phyloP scores from a whole-genome alignment of 2,329 filamentous ascomycete species.

The Sarocladium kiliense region DNA sequence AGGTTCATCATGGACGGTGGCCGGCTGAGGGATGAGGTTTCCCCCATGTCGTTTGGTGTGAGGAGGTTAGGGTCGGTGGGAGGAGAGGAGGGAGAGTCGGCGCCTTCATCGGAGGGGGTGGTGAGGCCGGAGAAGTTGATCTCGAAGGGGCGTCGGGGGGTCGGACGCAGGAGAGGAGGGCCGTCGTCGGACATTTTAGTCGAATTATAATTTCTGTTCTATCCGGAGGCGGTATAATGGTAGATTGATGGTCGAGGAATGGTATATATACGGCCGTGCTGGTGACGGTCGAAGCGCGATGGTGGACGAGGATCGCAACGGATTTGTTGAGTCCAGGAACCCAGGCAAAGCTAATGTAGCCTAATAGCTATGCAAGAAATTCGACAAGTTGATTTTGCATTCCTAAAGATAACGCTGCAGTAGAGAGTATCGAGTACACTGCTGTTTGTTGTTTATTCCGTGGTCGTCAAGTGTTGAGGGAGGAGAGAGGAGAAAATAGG shows the following conservation, averaged over 20 bases:
- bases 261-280: neutral
- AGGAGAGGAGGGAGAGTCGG: constrained; percentile 28
- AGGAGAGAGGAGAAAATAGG: too few species aligned
- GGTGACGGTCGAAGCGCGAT: too few species aligned
- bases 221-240: too few species aligned
- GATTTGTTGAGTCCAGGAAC: constrained; percentile 4
- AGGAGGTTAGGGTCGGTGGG: constrained; percentile 25
- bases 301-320: too few species aligned
- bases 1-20: constrained; percentile 80
- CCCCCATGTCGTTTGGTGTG: neutral
- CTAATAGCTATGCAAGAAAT: neutral
- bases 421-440: too few species aligned
- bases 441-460: too few species aligned
- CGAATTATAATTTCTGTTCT: neutral
- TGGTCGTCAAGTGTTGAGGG: too few species aligned
- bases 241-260: too few species aligned
- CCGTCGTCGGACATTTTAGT: constrained; percentile 34
- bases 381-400: too few species aligned
- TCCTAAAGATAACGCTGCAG: too few species aligned
- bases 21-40: constrained; percentile 43
- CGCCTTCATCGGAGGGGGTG: constrained; percentile 32
- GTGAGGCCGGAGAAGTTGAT: constrained; percentile 43
- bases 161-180: constrained; percentile 60
- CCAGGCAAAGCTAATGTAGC: neutral
- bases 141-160: constrained; percentile 68